phyloP scores from a whole-genome alignment of 495 filamentous ascomycete genomes.

The Aspergillus cavernicola region DNA sequence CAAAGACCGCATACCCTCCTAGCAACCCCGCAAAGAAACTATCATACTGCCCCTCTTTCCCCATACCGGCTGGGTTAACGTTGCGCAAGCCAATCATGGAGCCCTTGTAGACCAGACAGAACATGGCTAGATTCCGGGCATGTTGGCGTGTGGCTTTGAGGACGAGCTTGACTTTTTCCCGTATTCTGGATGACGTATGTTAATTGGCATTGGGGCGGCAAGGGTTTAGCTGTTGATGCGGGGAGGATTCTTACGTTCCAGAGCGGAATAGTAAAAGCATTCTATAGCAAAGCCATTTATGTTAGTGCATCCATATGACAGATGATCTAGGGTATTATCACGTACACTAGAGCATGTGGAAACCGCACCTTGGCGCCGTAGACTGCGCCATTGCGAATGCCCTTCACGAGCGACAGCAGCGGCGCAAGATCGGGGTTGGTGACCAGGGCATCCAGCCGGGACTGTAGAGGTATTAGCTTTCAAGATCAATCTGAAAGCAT shows the following conservation, averaged over 20 bases:
- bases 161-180: conserved; percentile 73
- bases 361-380: conserved; percentile 98
- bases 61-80: conserved; percentile 55
- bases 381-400: conserved; percentile 90
- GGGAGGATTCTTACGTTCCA: conserved; percentile 61
- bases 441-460: conserved; percentile 61
- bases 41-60: conserved; percentile 67
- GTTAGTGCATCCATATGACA: conserved; percentile 3
- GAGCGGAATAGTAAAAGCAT: conserved; percentile 95
- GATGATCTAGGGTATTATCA: not conserved
- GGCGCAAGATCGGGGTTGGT: conserved; percentile 82
- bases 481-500: not conserved
- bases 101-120: conserved; percentile 84
- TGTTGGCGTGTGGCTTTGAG: conserved; percentile 84
- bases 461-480: conserved; percentile 18
- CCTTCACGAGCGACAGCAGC: conserved; percentile 79
- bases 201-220: not conserved
- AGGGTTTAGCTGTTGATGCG: not conserved
- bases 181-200: conserved; percentile 48
- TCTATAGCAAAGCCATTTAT: conserved; percentile 33
- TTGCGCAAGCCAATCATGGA: conserved; percentile 67
- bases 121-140: conserved; percentile 85
- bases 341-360: conserved; percentile 91
- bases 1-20: conserved; percentile 92
- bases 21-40: conserved; percentile 85